A percentile compares a stretch with the other conserved stretches of the same genome.
Conservation (phyloP, 1,284 basidiomycete genomes). For the Ganoderma boninense region DNA sequence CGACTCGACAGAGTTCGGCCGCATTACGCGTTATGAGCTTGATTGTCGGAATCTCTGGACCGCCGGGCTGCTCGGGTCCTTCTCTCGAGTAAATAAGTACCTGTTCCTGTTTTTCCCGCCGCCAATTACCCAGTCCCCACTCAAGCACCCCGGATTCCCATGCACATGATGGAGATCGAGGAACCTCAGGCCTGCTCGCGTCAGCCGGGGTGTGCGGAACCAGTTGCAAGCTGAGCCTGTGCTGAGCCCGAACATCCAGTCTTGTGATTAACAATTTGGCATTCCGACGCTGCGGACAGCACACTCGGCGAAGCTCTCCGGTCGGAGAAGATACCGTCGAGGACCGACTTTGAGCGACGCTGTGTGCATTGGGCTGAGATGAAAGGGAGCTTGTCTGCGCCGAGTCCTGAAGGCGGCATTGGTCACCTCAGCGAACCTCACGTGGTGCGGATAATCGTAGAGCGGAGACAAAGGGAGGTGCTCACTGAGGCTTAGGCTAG, state of each 20-base stretch:
- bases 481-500: neutral
- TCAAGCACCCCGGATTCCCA: neutral
- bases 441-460: neutral
- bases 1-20: neutral
- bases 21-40: neutral
- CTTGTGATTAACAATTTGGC: neutral
- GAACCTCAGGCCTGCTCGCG: neutral
- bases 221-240: neutral
- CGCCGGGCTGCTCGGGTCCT: neutral
- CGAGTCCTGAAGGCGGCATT: neutral
- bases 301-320: neutral
- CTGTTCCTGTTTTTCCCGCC: neutral
- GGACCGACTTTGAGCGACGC: neutral
- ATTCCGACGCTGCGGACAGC: neutral
- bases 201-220: neutral
- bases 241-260: neutral
- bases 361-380: neutral
- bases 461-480: neutral
- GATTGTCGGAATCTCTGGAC: neutral
- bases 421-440: neutral
- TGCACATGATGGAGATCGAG: slow-evolving; percentile 1
- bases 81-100: neutral
- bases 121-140: neutral
- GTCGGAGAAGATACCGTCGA: neutral
- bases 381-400: neutral